Base-by-base conservation (phyloP, 371 early-diverging fungal genomes). In the Vavraia culicis region DNA sequence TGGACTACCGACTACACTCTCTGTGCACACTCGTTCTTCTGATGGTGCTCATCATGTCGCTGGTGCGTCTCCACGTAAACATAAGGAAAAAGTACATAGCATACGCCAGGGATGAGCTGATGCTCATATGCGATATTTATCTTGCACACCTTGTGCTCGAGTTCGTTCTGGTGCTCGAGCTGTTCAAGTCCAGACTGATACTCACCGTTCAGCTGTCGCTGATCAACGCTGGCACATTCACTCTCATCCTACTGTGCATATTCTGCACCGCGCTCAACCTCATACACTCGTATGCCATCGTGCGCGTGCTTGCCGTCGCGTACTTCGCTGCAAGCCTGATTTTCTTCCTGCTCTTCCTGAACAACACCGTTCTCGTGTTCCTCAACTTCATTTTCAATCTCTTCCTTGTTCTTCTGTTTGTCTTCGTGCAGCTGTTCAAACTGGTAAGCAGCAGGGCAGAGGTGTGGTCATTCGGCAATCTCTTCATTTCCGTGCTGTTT, bases 81-180 rank as follows among this genome's bases (percentile, higher is more conserved):
- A 46, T 50, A 13, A 57, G 54, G 21, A 50, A 43, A 18, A 13
- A 53, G 9, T 58, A 58, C 41, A 41, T 64, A 22, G 43, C 46
- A 27, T 49, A 61, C 11, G 63, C 61, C 14, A 52, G 56, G 35
- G 55, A 58, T 23, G 67, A 67, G 38, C 40, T 67, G 48, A 44
- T 48, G 11, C 22, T 57, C 1, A 57, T 67, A 32, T 63, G 61
- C 38, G 53, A 56, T 22, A 20, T 57, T 3, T 67, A 62, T 49
- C 31, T 63, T 2, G 11, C 35, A 4, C 40, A 42, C 1, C 48
- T 36, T 13, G 18, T 49, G 1, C 14, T 67, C 1, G 41, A 48
- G 1, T 36, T 54, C 7, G 10, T 57, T n/a, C 18, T 54, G n/a
- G n/a, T n/a, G n/a, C n/a, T n/a, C n/a, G n/a, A n/a, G n/a, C n/a